Conservation (phyloP, 495 filamentous ascomycete genomes). For the Amniculicola lignicola region DNA sequence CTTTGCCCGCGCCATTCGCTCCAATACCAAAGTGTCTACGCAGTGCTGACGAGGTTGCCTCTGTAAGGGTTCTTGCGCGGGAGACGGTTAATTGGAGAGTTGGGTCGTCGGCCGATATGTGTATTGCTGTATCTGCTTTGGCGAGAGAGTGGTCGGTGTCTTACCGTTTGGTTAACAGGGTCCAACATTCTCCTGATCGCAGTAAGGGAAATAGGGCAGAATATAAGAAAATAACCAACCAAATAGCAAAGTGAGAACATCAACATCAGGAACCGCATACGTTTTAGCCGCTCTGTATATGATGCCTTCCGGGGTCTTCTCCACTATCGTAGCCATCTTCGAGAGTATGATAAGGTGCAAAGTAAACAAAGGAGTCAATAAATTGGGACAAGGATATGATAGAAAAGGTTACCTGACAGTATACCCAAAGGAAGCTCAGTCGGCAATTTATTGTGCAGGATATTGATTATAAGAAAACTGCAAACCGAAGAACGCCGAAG, state of each 20-base stretch:
- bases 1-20: constrained; percentile 43
- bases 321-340: constrained; percentile 29
- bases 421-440: too few relatives aligned
- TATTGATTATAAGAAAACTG: too few relatives aligned
- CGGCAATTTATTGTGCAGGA: too few relatives aligned
- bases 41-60: constrained; percentile 46
- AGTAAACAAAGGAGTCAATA: not conserved
- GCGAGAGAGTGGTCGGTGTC: constrained; percentile 19
- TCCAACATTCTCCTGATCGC: too few relatives aligned
- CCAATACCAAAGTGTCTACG: constrained; percentile 50
- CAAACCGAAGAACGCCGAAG: too few relatives aligned
- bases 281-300: constrained; percentile 27
- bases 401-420: too few relatives aligned
- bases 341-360: not conserved
- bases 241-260: constrained; percentile 30
- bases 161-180: not conserved
- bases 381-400: too few relatives aligned
- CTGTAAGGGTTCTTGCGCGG: constrained; percentile 43
- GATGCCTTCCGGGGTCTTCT: constrained; percentile 20
- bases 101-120: constrained; percentile 49
- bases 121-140: constrained; percentile 37
- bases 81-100: constrained; percentile 47
- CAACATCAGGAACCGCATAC: constrained; percentile 27
- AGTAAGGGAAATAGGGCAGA: too few relatives aligned
- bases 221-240: constrained; percentile 10